Percentiles rank a stretch among this genome's conserved stretches.
Evolutionary conservation across 2,329 filamentous ascomycete genomes (phyloP).

Genomic region (Alternaria infectoria): DNA sequence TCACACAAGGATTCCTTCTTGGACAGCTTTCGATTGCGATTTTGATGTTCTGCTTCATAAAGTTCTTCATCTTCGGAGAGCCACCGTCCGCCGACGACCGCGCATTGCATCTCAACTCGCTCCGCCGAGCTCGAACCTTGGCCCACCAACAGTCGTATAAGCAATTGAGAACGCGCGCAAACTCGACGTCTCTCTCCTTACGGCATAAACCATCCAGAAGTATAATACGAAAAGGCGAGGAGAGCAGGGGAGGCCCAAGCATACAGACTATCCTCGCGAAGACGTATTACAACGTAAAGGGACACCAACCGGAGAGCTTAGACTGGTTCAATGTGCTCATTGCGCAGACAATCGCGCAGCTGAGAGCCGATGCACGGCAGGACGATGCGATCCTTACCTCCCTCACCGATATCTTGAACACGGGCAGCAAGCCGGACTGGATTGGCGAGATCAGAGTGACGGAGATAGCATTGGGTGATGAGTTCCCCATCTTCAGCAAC

Average conservation of each 20-base stretch:
- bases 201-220: slow-evolving; percentile 47
- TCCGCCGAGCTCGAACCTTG: slow-evolving; percentile 74
- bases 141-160: slow-evolving; percentile 62
- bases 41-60: slow-evolving; percentile 92
- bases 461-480: slow-evolving; percentile 91
- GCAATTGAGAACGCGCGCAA: slow-evolving; percentile 41
- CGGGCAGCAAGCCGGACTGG: slow-evolving; percentile 85
- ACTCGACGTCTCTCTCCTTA: slow-evolving; percentile 38
- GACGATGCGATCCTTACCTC: slow-evolving; percentile 89
- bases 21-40: slow-evolving; percentile 93
- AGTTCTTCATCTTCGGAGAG: slow-evolving; percentile 99
- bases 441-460: slow-evolving; percentile 93
- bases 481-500: slow-evolving; percentile 99
- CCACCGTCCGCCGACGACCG: slow-evolving; percentile 82
- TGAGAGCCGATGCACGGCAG: slow-evolving; percentile 88
- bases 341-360: slow-evolving; percentile 94
- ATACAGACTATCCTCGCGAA: slow-evolving; percentile 95
- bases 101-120: slow-evolving; percentile 75
- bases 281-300: slow-evolving; percentile 96
- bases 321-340: slow-evolving; percentile 99
- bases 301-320: slow-evolving; percentile 92
- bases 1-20: slow-evolving; percentile 90
- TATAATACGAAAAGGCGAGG: slow-evolving; percentile 54
- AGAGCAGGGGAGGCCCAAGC: slow-evolving; percentile 68
- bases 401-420: slow-evolving; percentile 84